phyloP scores from a whole-genome alignment of 768 basidiomycete species.

The Auricularia auricula-judae region DNA sequence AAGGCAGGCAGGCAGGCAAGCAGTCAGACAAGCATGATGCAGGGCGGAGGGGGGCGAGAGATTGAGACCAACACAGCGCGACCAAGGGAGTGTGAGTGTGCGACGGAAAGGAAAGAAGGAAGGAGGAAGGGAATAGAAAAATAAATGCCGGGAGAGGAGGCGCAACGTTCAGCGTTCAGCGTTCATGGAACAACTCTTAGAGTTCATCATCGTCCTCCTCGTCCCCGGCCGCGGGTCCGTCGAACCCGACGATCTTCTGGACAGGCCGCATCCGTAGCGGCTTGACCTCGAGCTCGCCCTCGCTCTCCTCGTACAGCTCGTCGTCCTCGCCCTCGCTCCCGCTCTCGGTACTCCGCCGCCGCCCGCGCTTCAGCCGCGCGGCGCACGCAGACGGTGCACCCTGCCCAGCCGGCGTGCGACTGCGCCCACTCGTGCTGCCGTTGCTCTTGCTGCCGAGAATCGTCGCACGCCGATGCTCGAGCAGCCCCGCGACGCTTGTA shows the following conservation, averaged over 20 bases:
- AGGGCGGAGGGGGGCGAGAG: background rate
- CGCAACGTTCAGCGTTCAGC: background rate
- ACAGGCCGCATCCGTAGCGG: slow-evolving; percentile 46
- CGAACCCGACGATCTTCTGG: slow-evolving; percentile 50
- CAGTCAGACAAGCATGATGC: background rate
- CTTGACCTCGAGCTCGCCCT: slow-evolving; percentile 26
- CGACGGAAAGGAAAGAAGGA: background rate
- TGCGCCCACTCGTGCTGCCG: slow-evolving; percentile 1
- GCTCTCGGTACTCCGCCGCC: slow-evolving; percentile 36
- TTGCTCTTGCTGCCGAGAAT: slow-evolving; percentile 16
- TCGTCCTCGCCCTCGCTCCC: slow-evolving; percentile 51
- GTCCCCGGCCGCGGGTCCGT: slow-evolving; percentile 2
- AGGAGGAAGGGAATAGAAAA: background rate
- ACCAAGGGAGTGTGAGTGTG: background rate
- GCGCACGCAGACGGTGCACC: slow-evolving; percentile 1
- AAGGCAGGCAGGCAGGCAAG: background rate
- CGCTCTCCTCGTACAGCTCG: slow-evolving; percentile 19
- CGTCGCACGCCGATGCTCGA: slow-evolving; percentile 36
- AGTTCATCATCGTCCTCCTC: background rate
- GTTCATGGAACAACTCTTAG: background rate
- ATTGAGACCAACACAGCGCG: background rate
- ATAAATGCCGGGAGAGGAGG: background rate
- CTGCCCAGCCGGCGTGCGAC: background rate
- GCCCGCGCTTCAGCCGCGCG: slow-evolving; percentile 21
- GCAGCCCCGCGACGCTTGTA: slow-evolving; percentile 44